These are phyloP conservation scores for Aspergillus thermomutatus DNA, from an alignment of 2,329 filamentous ascomycete genomes.

Conservation along the genomic window DNA sequence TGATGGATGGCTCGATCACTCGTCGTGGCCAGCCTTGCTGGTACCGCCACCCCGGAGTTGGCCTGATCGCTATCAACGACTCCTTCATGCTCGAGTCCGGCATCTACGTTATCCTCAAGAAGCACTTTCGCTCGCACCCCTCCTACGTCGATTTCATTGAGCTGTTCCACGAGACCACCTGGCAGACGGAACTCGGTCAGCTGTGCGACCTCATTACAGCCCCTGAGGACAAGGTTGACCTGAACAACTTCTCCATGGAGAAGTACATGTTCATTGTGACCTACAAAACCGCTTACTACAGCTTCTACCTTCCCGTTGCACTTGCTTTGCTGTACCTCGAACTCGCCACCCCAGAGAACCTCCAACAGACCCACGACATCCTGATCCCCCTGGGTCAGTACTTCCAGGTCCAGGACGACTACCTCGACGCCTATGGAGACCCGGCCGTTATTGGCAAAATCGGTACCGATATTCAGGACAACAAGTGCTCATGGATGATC, in stretches of 20 bases:
- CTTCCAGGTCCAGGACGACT: conserved; percentile 99
- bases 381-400: conserved; percentile 97
- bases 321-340: conserved; percentile 83
- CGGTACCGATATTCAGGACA: conserved; percentile 97
- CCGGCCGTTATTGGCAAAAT: conserved; percentile 96
- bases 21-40: conserved; percentile 93
- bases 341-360: conserved; percentile 80
- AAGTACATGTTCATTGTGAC: conserved; percentile 97
- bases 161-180: conserved; percentile 91
- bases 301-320: conserved; percentile 95
- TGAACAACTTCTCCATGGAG: conserved; percentile 90
- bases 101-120: conserved; percentile 90
- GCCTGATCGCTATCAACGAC: conserved; percentile 98
- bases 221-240: conserved; percentile 87
- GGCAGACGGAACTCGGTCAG: conserved; percentile 95
- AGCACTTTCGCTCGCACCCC: conserved; percentile 84
- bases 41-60: conserved; percentile 86
- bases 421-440: conserved; percentile 94
- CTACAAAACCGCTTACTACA: conserved; percentile 99
- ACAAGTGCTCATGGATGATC: conserved; percentile 98
- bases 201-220: conserved; percentile 92
- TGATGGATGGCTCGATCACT: conserved; percentile 96
- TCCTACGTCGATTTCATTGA: conserved; percentile 89
- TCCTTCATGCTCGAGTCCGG: conserved; percentile 88
- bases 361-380: conserved; percentile 85